These are phyloP conservation scores for Tetrapyrgos nigripes DNA, from an alignment of 1,284 basidiomycete genomes.

Conservation along the genomic window DNA sequence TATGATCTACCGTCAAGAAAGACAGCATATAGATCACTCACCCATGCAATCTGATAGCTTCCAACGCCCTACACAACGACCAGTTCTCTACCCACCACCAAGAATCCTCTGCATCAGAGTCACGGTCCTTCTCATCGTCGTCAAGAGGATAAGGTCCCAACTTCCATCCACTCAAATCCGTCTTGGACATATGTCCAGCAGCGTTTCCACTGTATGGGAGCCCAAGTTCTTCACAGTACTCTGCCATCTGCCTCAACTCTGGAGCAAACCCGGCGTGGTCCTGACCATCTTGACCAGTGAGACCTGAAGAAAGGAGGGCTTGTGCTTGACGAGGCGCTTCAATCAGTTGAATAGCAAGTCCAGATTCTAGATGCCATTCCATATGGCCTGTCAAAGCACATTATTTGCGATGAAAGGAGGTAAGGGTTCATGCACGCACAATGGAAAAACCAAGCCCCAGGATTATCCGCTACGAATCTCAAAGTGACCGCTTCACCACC, in stretches of 20 bases:
- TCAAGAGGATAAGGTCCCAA: slow-evolving; percentile 64
- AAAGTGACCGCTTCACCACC: slow-evolving; percentile 66
- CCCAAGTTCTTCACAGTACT: slow-evolving; percentile 76
- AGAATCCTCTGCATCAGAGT: too few relatives aligned
- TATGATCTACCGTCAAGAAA: too few relatives aligned
- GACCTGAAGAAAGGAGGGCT: slow-evolving; percentile 22
- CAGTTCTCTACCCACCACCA: too few relatives aligned
- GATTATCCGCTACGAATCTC: slow-evolving; percentile 80
- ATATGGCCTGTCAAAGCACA: slow-evolving; percentile 63
- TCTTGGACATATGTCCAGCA: slow-evolving; percentile 68
- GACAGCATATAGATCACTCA: too few relatives aligned
- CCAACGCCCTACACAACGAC: too few relatives aligned
- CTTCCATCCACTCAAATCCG: slow-evolving; percentile 67
- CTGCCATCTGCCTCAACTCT: slow-evolving; percentile 43
- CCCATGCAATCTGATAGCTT: too few relatives aligned
- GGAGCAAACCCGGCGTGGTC: slow-evolving; percentile 48
- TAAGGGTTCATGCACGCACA: slow-evolving; percentile 51
- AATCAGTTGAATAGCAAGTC: slow-evolving; percentile 80
- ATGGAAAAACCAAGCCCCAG: slow-evolving; percentile 85
- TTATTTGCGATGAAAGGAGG: background rate
- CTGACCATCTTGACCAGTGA: background rate
- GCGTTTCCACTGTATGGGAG: slow-evolving; percentile 79
- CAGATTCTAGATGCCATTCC: slow-evolving; percentile 83
- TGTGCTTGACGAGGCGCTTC: slow-evolving; percentile 76
- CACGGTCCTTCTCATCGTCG: too few relatives aligned